Evolutionary conservation across 192 early-diverging fungal species (phyloP).

Genomic region (Coemansia sp.): DNA sequence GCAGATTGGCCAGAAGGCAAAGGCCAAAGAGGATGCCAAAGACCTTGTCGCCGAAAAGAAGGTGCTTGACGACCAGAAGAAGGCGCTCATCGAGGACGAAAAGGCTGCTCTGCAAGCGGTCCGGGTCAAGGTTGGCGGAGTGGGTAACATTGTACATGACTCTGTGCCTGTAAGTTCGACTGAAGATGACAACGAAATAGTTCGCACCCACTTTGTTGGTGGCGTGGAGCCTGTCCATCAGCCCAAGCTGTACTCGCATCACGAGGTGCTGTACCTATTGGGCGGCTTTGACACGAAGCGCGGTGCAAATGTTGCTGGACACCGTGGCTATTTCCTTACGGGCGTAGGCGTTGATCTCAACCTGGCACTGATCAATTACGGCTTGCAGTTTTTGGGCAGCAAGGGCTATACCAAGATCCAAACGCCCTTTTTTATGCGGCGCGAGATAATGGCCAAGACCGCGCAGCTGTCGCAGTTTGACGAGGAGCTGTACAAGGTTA

Average conservation of each 20-base stretch:
- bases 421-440: conserved; percentile 98
- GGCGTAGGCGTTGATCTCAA: conserved; percentile 95
- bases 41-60: conserved; percentile 75
- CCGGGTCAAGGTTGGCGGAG: conserved; percentile 77
- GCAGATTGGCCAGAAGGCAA: conserved; percentile 83
- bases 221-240: conserved; percentile 59
- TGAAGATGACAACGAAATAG: conserved; percentile 77
- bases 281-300: conserved; percentile 86
- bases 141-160: conserved; percentile 96
- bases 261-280: conserved; percentile 90
- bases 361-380: conserved; percentile 94
- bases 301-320: conserved; percentile 93
- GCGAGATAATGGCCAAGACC: conserved; percentile 96
- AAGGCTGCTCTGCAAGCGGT: conserved; percentile 73
- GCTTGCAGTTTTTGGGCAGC: conserved; percentile 83
- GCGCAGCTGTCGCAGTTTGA: conserved; percentile 97
- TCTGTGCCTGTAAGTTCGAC: conserved; percentile 81
- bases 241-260: conserved; percentile 73
- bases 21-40: conserved; percentile 85
- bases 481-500: conserved; percentile 95
- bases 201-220: conserved; percentile 61
- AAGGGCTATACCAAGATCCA: conserved; percentile 87
- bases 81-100: conserved; percentile 62
- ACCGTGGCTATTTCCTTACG: conserved; percentile 98
- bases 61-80: conserved; percentile 69